A percentile compares a stretch with the other conserved stretches of the same genome.
Conservation (phyloP, 331 rosid species). For the Phaseolus coccineus region DNA sequence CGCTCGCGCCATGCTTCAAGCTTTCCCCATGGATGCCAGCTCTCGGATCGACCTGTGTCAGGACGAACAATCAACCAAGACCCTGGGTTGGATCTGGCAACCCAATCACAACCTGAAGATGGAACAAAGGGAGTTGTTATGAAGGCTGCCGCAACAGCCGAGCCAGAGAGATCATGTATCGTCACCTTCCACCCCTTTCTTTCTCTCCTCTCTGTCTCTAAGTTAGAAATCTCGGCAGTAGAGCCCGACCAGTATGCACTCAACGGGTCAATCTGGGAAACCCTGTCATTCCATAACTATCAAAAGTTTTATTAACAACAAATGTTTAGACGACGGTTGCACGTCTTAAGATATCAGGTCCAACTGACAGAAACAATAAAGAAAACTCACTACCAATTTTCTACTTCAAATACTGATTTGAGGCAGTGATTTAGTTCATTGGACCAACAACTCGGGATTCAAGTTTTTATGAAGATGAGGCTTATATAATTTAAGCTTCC, state of each 20-base stretch:
- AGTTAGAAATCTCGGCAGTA: constrained; percentile 54
- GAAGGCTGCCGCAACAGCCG: constrained; percentile 97
- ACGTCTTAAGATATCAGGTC: not conserved
- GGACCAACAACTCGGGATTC: not conserved
- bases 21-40: constrained; percentile 98
- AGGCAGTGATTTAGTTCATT: constrained; percentile 8
- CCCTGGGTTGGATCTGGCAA: constrained; percentile 87
- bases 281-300: constrained; percentile 66
- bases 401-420: constrained; percentile 14
- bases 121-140: constrained; percentile 98
- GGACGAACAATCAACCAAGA: constrained; percentile 92
- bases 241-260: constrained; percentile 76
- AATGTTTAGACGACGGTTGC: not conserved
- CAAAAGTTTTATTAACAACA: constrained; percentile 46
- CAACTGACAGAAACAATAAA: constrained; percentile 17
- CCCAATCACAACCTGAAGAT: constrained; percentile 96
- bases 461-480: constrained; percentile 1
- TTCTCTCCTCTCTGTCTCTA: constrained; percentile 72
- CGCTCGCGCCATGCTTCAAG: constrained; percentile 98
- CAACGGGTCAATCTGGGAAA: constrained; percentile 76
- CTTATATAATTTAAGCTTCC: constrained; percentile 12
- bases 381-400: constrained; percentile 33
- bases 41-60: constrained; percentile 68
- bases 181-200: constrained; percentile 98
- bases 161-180: constrained; percentile 96